Evolutionary conservation across 139 green algal genomes (phyloP), one percentile per base, ranked within the genome.

Genomic region (Volvox reticuliferus): DNA sequence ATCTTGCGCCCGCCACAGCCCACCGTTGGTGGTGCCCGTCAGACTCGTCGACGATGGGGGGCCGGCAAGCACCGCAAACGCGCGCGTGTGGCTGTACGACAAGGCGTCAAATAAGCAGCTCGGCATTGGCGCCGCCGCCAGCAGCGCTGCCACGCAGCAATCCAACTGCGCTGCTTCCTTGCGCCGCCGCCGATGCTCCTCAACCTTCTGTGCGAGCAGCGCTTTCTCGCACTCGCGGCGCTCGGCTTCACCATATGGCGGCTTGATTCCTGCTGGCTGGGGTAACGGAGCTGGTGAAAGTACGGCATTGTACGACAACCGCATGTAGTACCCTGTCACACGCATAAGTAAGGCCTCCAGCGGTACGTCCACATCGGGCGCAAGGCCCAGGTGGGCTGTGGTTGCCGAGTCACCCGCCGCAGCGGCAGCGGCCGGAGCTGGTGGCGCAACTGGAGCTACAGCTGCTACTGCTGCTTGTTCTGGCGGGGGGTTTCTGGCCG

Each of bases 251-350:
- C 44, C n/a, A 36, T 44, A 37, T 6, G 44, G 44, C 18, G 85
- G 37, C 69, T 33, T 37, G 26, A 33, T 12, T 26, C 33, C 22
- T 12, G n/a, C 20, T 19, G 28, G 28, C 5, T 33, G 67, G 2
- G 83, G 83, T 44, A 73, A 71, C 19, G 85, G 37, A 44, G 69
- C 18, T 1, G 85, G 85, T 44, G 69, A n/a, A 14, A 89, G 69
- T n/a, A 89, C 85, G 28, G 85, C 85, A 67, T 33, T 61, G 68
- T 82, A 71, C 1, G 69, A 19, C 17, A 89, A 71, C 0, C 85
- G 69, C 85, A 89, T 82, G 85, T 89, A 89, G 85, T 89, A 89
- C 14, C 69, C 85, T 0, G n/a, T 33, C 26, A 89, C 85, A 2
- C 85, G 85, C 69, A 89, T 50, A 16, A 89, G 44, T 71, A 89